phyloP scores from a whole-genome alignment of 345 rosid species.

The Corchorus olitorius region DNA sequence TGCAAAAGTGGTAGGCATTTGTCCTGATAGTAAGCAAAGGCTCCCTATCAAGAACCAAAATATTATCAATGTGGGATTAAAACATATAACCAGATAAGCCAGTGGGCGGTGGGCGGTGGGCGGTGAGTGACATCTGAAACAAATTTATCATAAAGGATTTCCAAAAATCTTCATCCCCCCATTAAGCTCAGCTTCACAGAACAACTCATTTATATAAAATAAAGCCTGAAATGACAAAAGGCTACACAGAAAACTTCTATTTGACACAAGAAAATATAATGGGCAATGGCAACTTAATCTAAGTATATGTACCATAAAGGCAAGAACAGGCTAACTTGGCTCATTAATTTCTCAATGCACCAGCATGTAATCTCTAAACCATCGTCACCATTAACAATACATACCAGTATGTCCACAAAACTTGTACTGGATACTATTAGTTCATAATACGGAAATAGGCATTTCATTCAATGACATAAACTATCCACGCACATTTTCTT shows the following conservation, averaged over 20 bases:
- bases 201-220: neutral
- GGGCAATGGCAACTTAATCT: neutral
- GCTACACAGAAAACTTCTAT: neutral
- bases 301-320: neutral
- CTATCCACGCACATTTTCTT: neutral
- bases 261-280: neutral
- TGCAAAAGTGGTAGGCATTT: constrained; percentile 89
- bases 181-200: neutral
- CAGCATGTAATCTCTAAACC: neutral
- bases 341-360: too few species aligned
- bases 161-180: neutral
- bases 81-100: neutral
- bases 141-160: constrained; percentile 7
- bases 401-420: neutral
- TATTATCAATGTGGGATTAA: neutral
- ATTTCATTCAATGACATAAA: neutral
- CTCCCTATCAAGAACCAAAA: constrained; percentile 40
- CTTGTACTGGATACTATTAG: neutral
- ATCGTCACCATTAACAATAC: neutral
- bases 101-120: too few species aligned
- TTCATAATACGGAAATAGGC: neutral
- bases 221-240: neutral
- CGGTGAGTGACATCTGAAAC: neutral
- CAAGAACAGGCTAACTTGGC: neutral
- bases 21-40: constrained; percentile 62